Evolutionary conservation across 805 yeast genomes (phyloP).

Genomic region (Millerozyma acaciae): DNA sequence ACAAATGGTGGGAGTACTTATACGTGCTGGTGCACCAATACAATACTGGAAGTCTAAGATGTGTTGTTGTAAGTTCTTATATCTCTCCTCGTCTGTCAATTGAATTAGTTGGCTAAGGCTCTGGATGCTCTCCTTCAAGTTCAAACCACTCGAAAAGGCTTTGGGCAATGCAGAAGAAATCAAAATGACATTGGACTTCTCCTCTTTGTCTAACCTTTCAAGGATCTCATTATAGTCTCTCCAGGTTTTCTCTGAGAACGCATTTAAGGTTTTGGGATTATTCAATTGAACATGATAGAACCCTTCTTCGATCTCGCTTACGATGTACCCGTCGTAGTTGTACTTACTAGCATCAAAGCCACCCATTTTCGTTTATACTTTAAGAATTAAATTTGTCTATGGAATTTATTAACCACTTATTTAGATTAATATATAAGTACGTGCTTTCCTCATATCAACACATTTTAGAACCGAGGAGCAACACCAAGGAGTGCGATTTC

Average conservation of each 20-base stretch:
- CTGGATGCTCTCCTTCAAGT: conserved; percentile 48
- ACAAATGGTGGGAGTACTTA: conserved; percentile 59
- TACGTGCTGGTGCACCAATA: conserved; percentile 45
- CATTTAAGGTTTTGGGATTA: conserved; percentile 57
- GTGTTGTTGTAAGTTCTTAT: conserved; percentile 25
- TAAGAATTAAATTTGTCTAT: not conserved
- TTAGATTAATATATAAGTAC: too few species aligned
- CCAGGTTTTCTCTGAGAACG: conserved; percentile 56
- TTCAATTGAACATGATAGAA: conserved; percentile 58
- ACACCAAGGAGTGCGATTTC: conserved; percentile 3
- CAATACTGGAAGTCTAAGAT: conserved; percentile 58
- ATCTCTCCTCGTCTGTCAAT: conserved; percentile 14
- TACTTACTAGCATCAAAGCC: conserved; percentile 16
- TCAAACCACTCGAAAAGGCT: conserved; percentile 64
- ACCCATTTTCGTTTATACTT: conserved; percentile 2
- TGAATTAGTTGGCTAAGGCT: too few species aligned
- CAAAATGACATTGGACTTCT: conserved; percentile 46
- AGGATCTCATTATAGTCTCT: conserved; percentile 51
- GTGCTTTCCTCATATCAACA: not conserved
- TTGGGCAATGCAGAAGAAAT: conserved; percentile 54
- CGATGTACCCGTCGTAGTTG: conserved; percentile 31
- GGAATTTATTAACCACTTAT: not conserved
- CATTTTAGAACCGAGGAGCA: conserved; percentile 1
- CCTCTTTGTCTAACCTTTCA: conserved; percentile 38
- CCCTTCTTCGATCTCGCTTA: conserved; percentile 40